Base-by-base conservation (phyloP, 805 yeast species). In the Saturnispora galanensis region DNA sequence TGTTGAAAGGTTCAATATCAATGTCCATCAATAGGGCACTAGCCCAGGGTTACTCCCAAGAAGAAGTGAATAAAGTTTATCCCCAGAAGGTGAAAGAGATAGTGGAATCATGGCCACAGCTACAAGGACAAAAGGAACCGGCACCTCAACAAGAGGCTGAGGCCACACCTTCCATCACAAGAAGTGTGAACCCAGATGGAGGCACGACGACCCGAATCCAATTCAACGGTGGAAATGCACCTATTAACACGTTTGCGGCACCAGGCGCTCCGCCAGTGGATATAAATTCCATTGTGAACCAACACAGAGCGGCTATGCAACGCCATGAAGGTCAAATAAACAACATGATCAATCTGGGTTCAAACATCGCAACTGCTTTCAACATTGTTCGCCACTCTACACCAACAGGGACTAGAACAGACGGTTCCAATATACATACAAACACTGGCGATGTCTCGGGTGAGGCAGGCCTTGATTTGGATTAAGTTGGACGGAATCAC, bases 21-120 rank as follows among this genome's bases (percentile, higher is more conserved):
- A 16, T 41, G 17, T 26, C 28, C 17, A 13, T 28, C 10, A 11
- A 33, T 3, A 41, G 43, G 26, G 43, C 43, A 7, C 13, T 2
- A 10, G 17, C 43, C 17, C 43, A 41, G 31, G 43, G 43, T 9
- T 40, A 40, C 31, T 33, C 42, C 3, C 16, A 40, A 5, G 31
- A 32, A 10, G 42, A 40, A 26, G 34, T 40, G 12, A 34, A 33
- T 26, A 10, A 7, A 8, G 28, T 40, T 10, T 34, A 32, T 8
- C 13, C 31, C 11, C 12, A 21, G 4, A 17, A 21, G 9, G 21
- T 18, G 10, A 40, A 26, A 16, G n/a, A 33, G 13, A 34, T 21
- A 2, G 36, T 40, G 10, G 16, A 9, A 16, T 12, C 17, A 10
- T 40, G 42, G 42, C 26, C 26, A 21, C 26, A 21, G 26, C 7